Base-by-base conservation (phyloP, 371 early-diverging fungal species). In the Amoeboaphelidium protococcarum region DNA sequence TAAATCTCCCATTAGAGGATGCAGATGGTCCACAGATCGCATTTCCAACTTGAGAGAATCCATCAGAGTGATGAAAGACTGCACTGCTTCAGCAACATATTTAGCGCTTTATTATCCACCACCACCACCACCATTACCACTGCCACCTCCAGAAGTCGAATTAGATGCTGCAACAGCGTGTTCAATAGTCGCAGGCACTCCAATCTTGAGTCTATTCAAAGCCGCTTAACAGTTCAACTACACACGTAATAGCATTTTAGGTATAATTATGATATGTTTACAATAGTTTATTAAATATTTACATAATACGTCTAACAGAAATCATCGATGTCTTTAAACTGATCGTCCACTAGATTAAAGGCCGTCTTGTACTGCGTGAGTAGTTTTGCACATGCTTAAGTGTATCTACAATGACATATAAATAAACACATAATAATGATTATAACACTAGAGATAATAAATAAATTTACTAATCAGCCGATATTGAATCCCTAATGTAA, bases 291-390 rank as follows among this genome's bases (percentile, higher is more conserved):
- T 3, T 13, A 2, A 4, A 2, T 20, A 26, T 45, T 26, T 61
- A 73, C 76, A 65, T 78, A 75, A 62, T 88, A 88, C 41, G 78
- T 78, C 23, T 67, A 63, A 69, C 82, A 75, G 52, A 90, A 92
- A 37, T 64, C 63, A 42, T 81, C 69, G 0, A 87, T 58, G 41
- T 78, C 70, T 13, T 67, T 64, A 0, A 83, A 68, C 2, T 65
- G 60, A 44, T 77, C 71, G 13, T 66, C 65, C 13, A 82, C 56
- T 52, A 90, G 68, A 47, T 78, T 83, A 45, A 80, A 58, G 0
- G 84, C 82, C 13, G 91, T 81, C 56, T 82, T 88, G 63, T 78
- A 90, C 52, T 92, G 89, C 2, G 82, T 72, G 48, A 92, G 82
- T 23, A 92, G 68, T 54, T 86, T 80, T 23, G 70, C 62, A 60